Conservation (phyloP, 2,329 filamentous ascomycete genomes). For the Fusarium foetens region DNA sequence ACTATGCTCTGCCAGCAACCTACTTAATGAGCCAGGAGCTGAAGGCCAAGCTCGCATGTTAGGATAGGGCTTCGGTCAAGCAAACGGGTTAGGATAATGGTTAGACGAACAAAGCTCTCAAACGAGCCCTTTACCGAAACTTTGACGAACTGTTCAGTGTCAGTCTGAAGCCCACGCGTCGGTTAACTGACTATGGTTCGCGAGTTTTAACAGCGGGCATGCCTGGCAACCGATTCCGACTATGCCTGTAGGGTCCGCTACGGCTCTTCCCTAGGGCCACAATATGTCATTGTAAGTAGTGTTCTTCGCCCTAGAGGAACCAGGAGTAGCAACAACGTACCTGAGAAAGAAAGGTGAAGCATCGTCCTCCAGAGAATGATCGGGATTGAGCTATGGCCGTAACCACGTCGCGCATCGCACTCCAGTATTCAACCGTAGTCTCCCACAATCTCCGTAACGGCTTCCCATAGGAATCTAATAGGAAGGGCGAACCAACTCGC, state of each 20-base stretch:
- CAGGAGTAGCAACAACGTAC: not conserved
- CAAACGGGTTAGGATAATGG: constrained; percentile 11
- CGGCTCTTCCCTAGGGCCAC: constrained; percentile 4
- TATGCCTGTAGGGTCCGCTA: not conserved
- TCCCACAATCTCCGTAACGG: constrained; percentile 91
- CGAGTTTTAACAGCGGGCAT: not conserved
- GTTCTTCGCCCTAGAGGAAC: not conserved
- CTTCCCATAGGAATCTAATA: constrained; percentile 77
- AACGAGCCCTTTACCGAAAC: not conserved
- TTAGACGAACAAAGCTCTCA: not conserved
- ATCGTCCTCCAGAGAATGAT: constrained; percentile 81
- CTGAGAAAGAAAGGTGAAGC: constrained; percentile 45
- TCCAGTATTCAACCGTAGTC: constrained; percentile 85
- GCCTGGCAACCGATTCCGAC: not conserved
- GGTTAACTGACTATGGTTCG: not conserved
- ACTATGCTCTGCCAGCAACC: not conserved
- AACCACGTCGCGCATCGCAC: constrained; percentile 86
- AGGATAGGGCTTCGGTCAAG: constrained; percentile 21
- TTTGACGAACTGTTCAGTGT: not conserved
- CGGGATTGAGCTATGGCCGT: constrained; percentile 76
- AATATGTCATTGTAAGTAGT: constrained; percentile 3
- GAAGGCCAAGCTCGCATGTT: not conserved
- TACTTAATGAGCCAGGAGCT: not conserved
- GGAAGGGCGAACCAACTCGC: not conserved
- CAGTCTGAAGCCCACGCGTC: not conserved